phyloP scores from a whole-genome alignment of 306 rosid genomes.

The Begonia fuchsioides region DNA sequence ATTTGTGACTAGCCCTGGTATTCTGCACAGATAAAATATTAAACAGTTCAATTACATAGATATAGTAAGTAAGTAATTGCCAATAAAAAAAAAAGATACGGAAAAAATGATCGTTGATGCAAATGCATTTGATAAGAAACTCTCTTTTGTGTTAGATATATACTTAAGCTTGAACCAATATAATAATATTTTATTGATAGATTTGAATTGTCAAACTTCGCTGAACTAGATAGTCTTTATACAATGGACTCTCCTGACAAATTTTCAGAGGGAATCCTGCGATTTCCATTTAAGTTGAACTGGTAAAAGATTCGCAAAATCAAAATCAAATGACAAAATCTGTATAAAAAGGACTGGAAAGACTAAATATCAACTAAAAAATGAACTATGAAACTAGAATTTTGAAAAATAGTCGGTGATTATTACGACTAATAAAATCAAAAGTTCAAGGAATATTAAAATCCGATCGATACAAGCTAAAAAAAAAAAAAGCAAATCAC shows the following conservation, averaged over 20 bases:
- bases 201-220: too few relatives aligned
- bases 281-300: too few relatives aligned
- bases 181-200: background rate
- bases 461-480: too few relatives aligned
- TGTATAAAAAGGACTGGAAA: background rate
- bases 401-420: too few relatives aligned
- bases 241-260: too few relatives aligned
- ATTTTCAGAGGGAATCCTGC: too few relatives aligned
- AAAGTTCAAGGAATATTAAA: background rate
- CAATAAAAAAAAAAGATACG: background rate
- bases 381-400: background rate
- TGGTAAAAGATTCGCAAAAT: too few relatives aligned
- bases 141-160: too few relatives aligned
- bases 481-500: background rate
- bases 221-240: too few relatives aligned
- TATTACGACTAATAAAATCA: background rate
- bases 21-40: slow-evolving; percentile 47
- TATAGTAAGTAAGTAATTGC: background rate
- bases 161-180: background rate
- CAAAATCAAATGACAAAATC: background rate
- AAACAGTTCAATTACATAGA: slow-evolving; percentile 15
- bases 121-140: background rate
- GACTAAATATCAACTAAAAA: background rate
- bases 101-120: background rate
- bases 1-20: slow-evolving; percentile 37